Percentiles rank a stretch among this genome's conserved stretches.
phyloP scores from a whole-genome alignment of 345 rosid species.

The Boechera divaricarpa region DNA sequence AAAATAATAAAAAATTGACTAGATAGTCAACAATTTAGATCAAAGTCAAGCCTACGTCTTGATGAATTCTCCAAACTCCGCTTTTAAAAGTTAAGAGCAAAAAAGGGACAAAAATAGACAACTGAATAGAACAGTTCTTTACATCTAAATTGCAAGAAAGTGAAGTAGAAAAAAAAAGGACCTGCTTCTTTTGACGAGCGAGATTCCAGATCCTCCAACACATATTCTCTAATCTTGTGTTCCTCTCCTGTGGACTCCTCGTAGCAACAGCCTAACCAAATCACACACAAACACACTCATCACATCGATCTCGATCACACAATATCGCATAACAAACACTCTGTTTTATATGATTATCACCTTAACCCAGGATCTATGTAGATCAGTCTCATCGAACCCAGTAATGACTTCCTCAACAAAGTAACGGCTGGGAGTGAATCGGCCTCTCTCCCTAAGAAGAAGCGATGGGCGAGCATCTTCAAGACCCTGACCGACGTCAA shows the following conservation, averaged over 20 bases:
- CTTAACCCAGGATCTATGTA: conserved; percentile 84
- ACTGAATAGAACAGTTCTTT: background rate
- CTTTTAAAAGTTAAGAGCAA: background rate
- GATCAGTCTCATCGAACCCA: conserved; percentile 98
- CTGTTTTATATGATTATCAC: conserved; percentile 40
- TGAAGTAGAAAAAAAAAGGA: conserved; percentile 10
- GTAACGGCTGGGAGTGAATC: conserved; percentile 97
- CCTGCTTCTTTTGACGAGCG: conserved; percentile 99
- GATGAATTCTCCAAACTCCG: conserved; percentile 10
- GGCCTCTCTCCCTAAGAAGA: conserved; percentile 87
- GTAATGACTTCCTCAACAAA: conserved; percentile 97
- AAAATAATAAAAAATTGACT: conserved; percentile 1
- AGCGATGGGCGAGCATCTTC: conserved; percentile 85
- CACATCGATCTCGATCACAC: background rate
- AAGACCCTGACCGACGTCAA: conserved; percentile 92
- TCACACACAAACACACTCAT: background rate
- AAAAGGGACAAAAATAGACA: background rate
- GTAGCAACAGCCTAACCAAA: conserved; percentile 84
- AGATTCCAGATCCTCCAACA: conserved; percentile 99
- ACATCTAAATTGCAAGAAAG: background rate
- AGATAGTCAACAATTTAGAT: conserved; percentile 27
- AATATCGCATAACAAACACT: background rate
- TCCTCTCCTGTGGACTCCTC: conserved; percentile 97
- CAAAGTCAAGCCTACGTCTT: conserved; percentile 21
- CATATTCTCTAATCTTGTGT: conserved; percentile 98